phyloP scores from a whole-genome alignment of 331 rosid genomes.

The Quercus lobata region DNA sequence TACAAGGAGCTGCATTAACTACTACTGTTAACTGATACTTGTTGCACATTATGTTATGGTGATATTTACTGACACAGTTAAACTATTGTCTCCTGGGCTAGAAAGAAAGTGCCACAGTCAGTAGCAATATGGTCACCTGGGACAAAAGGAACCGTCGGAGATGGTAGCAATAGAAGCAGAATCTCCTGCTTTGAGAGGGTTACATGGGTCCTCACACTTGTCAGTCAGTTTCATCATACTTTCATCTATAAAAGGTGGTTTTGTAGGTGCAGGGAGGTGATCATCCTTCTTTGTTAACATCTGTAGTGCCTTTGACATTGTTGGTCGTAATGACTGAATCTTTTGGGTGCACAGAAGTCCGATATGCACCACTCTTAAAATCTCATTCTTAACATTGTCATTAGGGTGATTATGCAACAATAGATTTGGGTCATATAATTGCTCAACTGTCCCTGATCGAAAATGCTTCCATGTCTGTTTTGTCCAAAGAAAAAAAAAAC shows the following conservation, averaged over 20 bases:
- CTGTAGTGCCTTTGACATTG: slow-evolving; percentile 67
- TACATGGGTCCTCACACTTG: slow-evolving; percentile 35
- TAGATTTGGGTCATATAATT: slow-evolving; percentile 65
- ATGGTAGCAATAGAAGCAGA: slow-evolving; percentile 55
- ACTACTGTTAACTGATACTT: too few species aligned
- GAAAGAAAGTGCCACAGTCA: background rate
- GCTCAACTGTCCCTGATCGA: slow-evolving; percentile 50
- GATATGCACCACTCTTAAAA: slow-evolving; percentile 65
- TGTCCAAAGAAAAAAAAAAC: background rate
- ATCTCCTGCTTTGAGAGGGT: slow-evolving; percentile 27
- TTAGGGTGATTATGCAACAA: slow-evolving; percentile 36
- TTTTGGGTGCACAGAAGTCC: slow-evolving; percentile 93
- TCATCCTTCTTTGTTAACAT: slow-evolving; percentile 64
- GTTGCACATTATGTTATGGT: too few species aligned
- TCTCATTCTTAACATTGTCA: slow-evolving; percentile 30
- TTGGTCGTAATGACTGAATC: slow-evolving; percentile 62
- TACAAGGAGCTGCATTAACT: too few species aligned
- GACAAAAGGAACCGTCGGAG: slow-evolving; percentile 62
- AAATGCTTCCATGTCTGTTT: slow-evolving; percentile 85
- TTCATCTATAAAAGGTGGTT: slow-evolving; percentile 89
- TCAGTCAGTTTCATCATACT: slow-evolving; percentile 43
- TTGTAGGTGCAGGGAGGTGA: slow-evolving; percentile 66
- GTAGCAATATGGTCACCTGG: slow-evolving; percentile 44
- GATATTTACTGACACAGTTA: too few species aligned
- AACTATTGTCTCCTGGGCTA: background rate